These are phyloP conservation scores for Suillus brevipes DNA, from an alignment of 768 basidiomycete species.

Conservation along the genomic window DNA sequence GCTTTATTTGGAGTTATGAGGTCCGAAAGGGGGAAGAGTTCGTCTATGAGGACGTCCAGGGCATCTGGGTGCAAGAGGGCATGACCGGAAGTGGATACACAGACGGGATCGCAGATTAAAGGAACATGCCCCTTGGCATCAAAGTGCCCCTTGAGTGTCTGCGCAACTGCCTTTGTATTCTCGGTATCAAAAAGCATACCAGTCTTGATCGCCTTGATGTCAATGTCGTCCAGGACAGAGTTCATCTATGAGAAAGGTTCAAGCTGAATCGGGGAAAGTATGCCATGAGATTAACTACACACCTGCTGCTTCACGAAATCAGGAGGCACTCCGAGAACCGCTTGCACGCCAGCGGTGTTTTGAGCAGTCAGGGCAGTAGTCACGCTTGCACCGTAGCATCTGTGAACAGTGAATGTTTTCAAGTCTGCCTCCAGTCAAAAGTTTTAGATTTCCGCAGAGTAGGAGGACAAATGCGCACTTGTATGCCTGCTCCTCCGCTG, in stretches of 20 bases:
- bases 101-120: conserved; percentile 87
- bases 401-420: conserved; percentile 77
- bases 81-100: conserved; percentile 88
- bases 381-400: conserved; percentile 78
- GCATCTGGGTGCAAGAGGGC: conserved; percentile 70
- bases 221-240: conserved; percentile 71
- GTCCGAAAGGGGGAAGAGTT: conserved; percentile 70
- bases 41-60: conserved; percentile 51
- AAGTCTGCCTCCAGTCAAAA: conserved; percentile 67
- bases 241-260: conserved; percentile 47
- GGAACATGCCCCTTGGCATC: conserved; percentile 38
- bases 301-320: conserved; percentile 78
- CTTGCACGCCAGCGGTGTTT: conserved; percentile 84
- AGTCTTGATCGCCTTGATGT: conserved; percentile 76
- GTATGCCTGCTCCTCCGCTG: conserved; percentile 88
- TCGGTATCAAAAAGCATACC: conserved; percentile 81
- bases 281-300: conserved; percentile 17
- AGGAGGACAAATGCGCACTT: conserved; percentile 45
- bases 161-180: conserved; percentile 52
- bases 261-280: background rate
- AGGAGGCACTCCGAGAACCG: conserved; percentile 64
- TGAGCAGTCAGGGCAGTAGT: conserved; percentile 89
- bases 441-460: background rate
- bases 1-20: conserved; percentile 85
- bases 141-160: conserved; percentile 48